These are phyloP conservation scores for Xylariaceae sp. DNA, from an alignment of 2,329 filamentous ascomycete genomes.

Conservation along the genomic window DNA sequence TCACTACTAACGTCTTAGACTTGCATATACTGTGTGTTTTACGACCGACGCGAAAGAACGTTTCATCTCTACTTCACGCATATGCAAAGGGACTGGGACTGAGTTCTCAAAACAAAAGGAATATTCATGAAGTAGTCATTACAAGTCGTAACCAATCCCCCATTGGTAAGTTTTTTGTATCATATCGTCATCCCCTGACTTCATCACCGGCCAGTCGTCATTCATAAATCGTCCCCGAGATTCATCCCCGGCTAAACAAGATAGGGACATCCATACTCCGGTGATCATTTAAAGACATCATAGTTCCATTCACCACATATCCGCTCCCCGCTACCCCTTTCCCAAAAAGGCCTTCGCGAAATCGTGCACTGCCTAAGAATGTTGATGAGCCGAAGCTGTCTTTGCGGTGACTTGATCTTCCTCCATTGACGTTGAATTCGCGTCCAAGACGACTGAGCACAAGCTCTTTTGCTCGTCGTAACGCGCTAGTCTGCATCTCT, in stretches of 20 bases:
- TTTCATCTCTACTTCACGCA: no score
- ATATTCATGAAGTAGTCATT: slow-evolving; percentile 19
- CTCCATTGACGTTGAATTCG: no score
- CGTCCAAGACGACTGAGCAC: slow-evolving; percentile 56
- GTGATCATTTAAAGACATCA: slow-evolving; percentile 30
- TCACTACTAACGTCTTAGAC: no score
- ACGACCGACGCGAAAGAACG: no score
- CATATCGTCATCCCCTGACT: slow-evolving; percentile 5
- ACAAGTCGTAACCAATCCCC: slow-evolving; percentile 19
- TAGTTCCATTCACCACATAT: slow-evolving; percentile 10
- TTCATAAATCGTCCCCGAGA: not conserved
- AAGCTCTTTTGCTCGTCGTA: slow-evolving; percentile 58
- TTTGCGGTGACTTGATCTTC: slow-evolving; percentile 16
- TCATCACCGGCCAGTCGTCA: slow-evolving; percentile 2
- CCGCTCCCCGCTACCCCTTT: slow-evolving; percentile 23
- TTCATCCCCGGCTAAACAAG: slow-evolving; percentile 48
- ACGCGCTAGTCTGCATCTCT: slow-evolving; percentile 51
- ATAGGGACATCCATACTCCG: slow-evolving; percentile 57
- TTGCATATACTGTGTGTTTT: no score
- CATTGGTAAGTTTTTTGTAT: not conserved
- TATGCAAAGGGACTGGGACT: no score
- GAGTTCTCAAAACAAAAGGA: slow-evolving; percentile 7
- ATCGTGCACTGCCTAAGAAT: slow-evolving; percentile 36
- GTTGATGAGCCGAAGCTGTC: slow-evolving; percentile 30
- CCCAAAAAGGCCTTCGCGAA: slow-evolving; percentile 44